These are phyloP conservation scores for Ilyonectria destructans DNA, from an alignment of 2,329 filamentous ascomycete genomes.

Conservation along the genomic window DNA sequence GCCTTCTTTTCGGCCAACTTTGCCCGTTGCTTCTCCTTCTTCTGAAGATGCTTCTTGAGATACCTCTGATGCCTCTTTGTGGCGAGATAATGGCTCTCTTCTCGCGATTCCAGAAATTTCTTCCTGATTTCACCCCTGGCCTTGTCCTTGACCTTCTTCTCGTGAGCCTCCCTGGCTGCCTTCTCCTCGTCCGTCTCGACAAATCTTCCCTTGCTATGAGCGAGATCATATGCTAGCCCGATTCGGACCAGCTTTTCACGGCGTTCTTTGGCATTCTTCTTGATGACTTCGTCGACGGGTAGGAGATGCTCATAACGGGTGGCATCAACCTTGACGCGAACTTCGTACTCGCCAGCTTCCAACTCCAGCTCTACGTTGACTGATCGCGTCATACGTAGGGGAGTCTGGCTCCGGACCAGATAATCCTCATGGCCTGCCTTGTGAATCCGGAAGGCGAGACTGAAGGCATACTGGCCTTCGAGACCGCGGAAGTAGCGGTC, in stretches of 20 bases:
- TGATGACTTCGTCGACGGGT: constrained; percentile 78
- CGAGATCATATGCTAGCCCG: constrained; percentile 80
- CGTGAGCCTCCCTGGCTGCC: constrained; percentile 62
- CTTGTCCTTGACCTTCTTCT: constrained; percentile 61
- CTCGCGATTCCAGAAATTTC: constrained; percentile 61
- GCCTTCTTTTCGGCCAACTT: constrained; percentile 72
- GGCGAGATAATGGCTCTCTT: constrained; percentile 56
- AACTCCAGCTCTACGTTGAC: constrained; percentile 85
- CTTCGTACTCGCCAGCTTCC: constrained; percentile 81
- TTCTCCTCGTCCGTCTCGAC: constrained; percentile 67
- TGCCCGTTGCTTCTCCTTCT: constrained; percentile 87
- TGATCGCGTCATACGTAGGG: constrained; percentile 78
- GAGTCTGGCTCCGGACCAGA: constrained; percentile 68
- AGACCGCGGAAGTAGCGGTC: constrained; percentile 72
- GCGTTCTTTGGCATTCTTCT: constrained; percentile 72
- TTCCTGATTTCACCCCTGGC: constrained; percentile 55
- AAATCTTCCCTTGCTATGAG: constrained; percentile 75
- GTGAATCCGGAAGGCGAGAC: constrained; percentile 70
- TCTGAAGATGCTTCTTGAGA: constrained; percentile 61
- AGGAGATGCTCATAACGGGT: constrained; percentile 67
- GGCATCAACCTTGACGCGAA: constrained; percentile 83
- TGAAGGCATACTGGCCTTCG: constrained; percentile 70
- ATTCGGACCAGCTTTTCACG: constrained; percentile 82
- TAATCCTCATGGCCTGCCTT: constrained; percentile 66
- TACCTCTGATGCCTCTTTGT: constrained; percentile 57